A percentile compares a stretch with the other conserved stretches of the same genome.
Conservation (phyloP, 1,284 basidiomycete genomes). For the Hymenochaete sp. region DNA sequence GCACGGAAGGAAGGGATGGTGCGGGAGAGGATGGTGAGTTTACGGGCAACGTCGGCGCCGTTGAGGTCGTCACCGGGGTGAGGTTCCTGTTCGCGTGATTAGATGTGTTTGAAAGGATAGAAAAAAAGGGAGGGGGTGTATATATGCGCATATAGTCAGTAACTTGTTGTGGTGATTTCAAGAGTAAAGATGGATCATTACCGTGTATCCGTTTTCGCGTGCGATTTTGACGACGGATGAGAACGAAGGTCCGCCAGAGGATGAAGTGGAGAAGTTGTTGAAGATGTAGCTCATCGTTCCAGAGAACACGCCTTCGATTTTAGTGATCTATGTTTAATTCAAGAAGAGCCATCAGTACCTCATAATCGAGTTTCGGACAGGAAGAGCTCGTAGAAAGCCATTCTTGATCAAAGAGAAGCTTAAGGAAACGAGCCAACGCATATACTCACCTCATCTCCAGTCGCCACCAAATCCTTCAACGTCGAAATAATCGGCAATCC, state of each 20-base stretch:
- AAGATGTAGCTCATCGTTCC: constrained; percentile 99
- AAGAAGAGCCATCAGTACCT: neutral
- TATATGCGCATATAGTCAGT: neutral
- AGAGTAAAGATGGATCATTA: constrained; percentile 33
- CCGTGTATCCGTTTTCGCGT: constrained; percentile 91
- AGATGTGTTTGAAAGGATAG: neutral
- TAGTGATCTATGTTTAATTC: constrained; percentile 53
- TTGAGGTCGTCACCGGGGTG: constrained; percentile 95
- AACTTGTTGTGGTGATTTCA: neutral
- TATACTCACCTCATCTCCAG: constrained; percentile 74
- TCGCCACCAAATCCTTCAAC: constrained; percentile 83
- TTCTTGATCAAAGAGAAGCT: neutral
- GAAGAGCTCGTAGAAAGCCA: constrained; percentile 5
- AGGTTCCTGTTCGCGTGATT: constrained; percentile 61
- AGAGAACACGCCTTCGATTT: constrained; percentile 84
- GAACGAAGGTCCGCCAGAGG: constrained; percentile 58
- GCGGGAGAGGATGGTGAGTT: constrained; percentile 91
- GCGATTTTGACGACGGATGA: constrained; percentile 86
- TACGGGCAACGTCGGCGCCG: constrained; percentile 94
- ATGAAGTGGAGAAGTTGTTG: constrained; percentile 82
- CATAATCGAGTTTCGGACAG: neutral
- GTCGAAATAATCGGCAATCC: constrained; percentile 91
- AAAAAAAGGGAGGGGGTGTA: constrained; percentile 3
- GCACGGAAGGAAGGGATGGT: constrained; percentile 52
- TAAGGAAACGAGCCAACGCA: neutral